Conservation (phyloP, 352 stramenopile species). For the Phytopythium litorale region DNA sequence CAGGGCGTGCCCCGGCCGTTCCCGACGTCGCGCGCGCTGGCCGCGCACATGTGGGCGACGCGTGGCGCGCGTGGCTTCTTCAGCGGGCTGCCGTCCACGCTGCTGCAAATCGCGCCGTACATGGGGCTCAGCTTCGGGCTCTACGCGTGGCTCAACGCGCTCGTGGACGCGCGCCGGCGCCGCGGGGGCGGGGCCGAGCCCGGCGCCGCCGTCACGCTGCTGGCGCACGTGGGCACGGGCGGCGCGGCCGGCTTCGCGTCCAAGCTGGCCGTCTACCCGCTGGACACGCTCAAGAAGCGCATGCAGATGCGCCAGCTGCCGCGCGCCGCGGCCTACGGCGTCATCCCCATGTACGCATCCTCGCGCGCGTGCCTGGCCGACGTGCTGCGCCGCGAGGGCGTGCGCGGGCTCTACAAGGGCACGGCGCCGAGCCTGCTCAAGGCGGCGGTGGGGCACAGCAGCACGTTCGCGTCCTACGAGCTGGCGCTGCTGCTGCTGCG, state of each 20-base stretch:
- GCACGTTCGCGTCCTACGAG: conserved; percentile 79
- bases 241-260: conserved; percentile 86
- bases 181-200: neutral
- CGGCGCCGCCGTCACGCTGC: conserved; percentile 22
- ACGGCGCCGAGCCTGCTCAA: conserved; percentile 77
- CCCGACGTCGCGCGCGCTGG: conserved; percentile 75
- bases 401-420: conserved; percentile 79
- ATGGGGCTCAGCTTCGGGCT: conserved; percentile 96
- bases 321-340: conserved; percentile 53
- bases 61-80: conserved; percentile 88
- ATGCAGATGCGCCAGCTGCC: conserved; percentile 89
- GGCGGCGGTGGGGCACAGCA: conserved; percentile 72
- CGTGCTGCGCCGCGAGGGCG: conserved; percentile 67
- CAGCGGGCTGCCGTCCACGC: conserved; percentile 77
- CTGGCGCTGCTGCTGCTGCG: conserved; percentile 39
- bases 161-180: conserved; percentile 17
- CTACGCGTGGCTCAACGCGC: conserved; percentile 70
- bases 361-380: conserved; percentile 56
- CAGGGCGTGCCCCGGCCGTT: conserved; percentile 85
- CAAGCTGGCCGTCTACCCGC: conserved; percentile 92
- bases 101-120: conserved; percentile 94
- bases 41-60: conserved; percentile 58
- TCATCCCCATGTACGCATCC: conserved; percentile 62
- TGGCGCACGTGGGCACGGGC: conserved; percentile 75
- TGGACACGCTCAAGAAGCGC: conserved; percentile 96